Percentiles rank a stretch among this genome's conserved stretches.
These are phyloP conservation scores for Triadica sebifera DNA, from an alignment of 345 rosid genomes.

Conservation along the genomic window DNA sequence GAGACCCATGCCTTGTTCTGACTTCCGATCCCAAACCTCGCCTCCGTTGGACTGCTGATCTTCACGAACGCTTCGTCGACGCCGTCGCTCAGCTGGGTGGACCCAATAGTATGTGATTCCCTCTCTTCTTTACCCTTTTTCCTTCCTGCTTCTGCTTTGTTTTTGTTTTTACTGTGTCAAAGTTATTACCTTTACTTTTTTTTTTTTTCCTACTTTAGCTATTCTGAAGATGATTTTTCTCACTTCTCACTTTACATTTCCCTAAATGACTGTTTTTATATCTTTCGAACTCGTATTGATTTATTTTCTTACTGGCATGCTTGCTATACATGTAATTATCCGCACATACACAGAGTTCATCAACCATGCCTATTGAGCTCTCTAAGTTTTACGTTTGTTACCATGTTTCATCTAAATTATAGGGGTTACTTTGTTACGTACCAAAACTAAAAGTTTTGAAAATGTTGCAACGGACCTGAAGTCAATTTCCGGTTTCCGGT, in stretches of 20 bases:
- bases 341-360: not conserved
- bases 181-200: not conserved
- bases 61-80: conserved; percentile 84
- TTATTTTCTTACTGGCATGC: not conserved
- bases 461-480: too few relatives aligned
- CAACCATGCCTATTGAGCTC: not conserved
- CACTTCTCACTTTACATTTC: not conserved
- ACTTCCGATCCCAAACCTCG: conserved; percentile 93
- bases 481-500: too few relatives aligned
- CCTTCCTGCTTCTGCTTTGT: not conserved
- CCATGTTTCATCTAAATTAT: too few relatives aligned
- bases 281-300: not conserved
- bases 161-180: not conserved
- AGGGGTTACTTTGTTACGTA: too few relatives aligned
- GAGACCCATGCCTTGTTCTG: conserved; percentile 70
- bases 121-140: not conserved
- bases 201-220: not conserved
- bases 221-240: not conserved
- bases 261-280: not conserved
- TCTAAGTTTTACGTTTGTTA: not conserved
- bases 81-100: conserved; percentile 92
- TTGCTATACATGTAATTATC: not conserved
- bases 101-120: conserved; percentile 53
- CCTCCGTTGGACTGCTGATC: conserved; percentile 89
- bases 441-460: too few relatives aligned